phyloP scores from a whole-genome alignment of 1,139 yeast genomes.

The Geotrichum phurueaensis region DNA sequence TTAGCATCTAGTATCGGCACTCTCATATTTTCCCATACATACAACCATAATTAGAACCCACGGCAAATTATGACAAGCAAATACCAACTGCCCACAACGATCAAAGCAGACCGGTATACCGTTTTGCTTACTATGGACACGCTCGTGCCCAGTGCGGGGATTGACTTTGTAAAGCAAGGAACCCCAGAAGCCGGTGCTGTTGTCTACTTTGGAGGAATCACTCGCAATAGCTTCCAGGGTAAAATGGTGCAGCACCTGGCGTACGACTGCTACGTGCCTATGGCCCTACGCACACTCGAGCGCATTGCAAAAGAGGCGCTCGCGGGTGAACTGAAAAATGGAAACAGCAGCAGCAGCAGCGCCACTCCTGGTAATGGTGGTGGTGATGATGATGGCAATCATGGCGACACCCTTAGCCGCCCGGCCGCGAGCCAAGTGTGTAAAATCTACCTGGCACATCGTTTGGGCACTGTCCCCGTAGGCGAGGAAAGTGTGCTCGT shows the following conservation, averaged over 20 bases:
- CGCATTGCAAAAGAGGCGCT: slow-evolving; percentile 36
- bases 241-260: slow-evolving; percentile 37
- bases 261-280: slow-evolving; percentile 41
- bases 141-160: slow-evolving; percentile 9
- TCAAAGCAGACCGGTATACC: background rate
- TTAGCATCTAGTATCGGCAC: too few relatives aligned
- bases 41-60: too few relatives aligned
- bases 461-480: slow-evolving; percentile 45
- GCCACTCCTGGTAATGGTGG: slow-evolving; percentile 9
- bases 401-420: too few relatives aligned
- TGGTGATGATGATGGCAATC: slow-evolving; percentile 12
- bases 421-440: background rate
- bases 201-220: slow-evolving; percentile 45
- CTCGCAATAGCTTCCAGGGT: slow-evolving; percentile 41
- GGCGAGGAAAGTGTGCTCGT: slow-evolving; percentile 42
- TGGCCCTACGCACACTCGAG: slow-evolving; percentile 38
- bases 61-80: background rate
- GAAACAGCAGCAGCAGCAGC: slow-evolving; percentile 21
- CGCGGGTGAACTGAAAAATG: background rate
- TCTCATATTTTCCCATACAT: too few relatives aligned
- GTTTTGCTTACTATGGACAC: background rate
- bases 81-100: background rate
- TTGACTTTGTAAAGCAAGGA: slow-evolving; percentile 28
- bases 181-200: slow-evolving; percentile 42
- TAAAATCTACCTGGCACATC: slow-evolving; percentile 40